Conservation (phyloP, 1,284 basidiomycete species). For the Mycena citricolor region DNA sequence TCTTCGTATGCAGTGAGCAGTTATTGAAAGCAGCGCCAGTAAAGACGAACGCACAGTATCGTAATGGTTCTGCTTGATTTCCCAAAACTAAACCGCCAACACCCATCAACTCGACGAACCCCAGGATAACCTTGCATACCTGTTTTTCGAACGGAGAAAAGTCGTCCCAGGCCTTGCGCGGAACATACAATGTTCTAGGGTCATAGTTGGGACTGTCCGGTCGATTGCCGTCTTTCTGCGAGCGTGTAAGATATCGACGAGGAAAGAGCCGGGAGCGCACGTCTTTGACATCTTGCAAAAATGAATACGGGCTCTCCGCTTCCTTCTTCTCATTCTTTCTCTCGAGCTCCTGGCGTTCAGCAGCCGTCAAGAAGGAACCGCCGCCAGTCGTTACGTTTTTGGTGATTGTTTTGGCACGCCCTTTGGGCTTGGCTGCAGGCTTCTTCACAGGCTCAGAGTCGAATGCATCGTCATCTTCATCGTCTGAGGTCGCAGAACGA, state of each 20-base stretch:
- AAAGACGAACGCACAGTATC: slow-evolving; percentile 60
- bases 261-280: slow-evolving; percentile 34
- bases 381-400: slow-evolving; percentile 21
- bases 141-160: slow-evolving; percentile 98
- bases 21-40: slow-evolving; percentile 11
- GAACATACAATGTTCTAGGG: slow-evolving; percentile 85
- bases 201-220: slow-evolving; percentile 91
- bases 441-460: slow-evolving; percentile 46
- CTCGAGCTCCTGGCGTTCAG: slow-evolving; percentile 75
- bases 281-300: slow-evolving; percentile 78
- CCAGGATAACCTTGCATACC: slow-evolving; percentile 43
- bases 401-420: slow-evolving; percentile 27
- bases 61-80: slow-evolving; percentile 95
- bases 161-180: slow-evolving; percentile 72
- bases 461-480: too few relatives aligned
- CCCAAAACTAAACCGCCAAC: slow-evolving; percentile 73
- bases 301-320: slow-evolving; percentile 79
- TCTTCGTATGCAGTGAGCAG: too few relatives aligned
- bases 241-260: too few relatives aligned
- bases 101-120: not conserved
- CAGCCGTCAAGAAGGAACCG: slow-evolving; percentile 73
- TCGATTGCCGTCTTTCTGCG: slow-evolving; percentile 78
- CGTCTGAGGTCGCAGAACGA: too few relatives aligned
- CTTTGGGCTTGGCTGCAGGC: slow-evolving; percentile 24
- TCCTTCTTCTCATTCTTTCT: slow-evolving; percentile 84